Evolutionary conservation across 2,329 filamentous ascomycete genomes (phyloP).

Genomic region (Microsporum ferrugineum): DNA sequence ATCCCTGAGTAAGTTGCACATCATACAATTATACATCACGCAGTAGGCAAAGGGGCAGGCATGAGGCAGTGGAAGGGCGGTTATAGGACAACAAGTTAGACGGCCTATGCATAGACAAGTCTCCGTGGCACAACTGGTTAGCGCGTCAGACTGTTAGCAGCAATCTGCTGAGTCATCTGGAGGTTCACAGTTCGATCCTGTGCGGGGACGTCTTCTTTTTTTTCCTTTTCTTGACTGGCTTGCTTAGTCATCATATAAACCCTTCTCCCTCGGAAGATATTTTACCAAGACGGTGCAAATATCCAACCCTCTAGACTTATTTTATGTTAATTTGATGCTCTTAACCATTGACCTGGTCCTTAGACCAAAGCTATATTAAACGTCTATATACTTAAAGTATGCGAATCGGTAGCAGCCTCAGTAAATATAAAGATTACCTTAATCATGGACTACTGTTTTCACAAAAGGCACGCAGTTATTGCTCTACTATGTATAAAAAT

Average conservation of each 20-base stretch:
- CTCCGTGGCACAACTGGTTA: constrained; percentile 8
- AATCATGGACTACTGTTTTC: no score
- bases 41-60: neutral
- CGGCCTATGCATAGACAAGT: constrained; percentile 3
- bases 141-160: constrained; percentile 6
- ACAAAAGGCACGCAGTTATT: no score
- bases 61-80: neutral
- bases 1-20: no score
- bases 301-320: no score
- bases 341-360: no score
- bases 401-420: no score
- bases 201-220: constrained; percentile 5
- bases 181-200: constrained; percentile 7
- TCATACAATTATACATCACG: no score
- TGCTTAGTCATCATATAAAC: neutral
- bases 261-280: neutral
- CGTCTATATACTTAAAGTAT: no score
- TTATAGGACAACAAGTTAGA: constrained; percentile 1
- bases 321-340: no score
- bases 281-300: no score
- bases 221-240: neutral
- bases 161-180: constrained; percentile 1
- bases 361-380: no score
- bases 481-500: neutral
- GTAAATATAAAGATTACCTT: no score